Evolutionary conservation across 2,329 filamentous ascomycete species (phyloP).

Genomic region (Chaetomium globosum): DNA sequence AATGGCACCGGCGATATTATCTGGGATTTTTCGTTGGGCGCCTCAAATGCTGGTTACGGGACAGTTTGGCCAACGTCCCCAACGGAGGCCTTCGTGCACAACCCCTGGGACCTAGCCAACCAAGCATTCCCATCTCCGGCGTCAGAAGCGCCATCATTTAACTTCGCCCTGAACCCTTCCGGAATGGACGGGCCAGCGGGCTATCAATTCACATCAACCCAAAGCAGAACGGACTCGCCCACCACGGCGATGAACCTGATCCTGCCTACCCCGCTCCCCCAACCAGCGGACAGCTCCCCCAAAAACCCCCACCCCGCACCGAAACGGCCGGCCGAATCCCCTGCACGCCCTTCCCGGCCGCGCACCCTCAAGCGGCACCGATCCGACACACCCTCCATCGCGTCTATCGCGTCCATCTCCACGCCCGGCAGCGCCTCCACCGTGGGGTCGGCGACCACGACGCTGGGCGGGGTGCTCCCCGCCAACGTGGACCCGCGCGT

Average conservation of each 20-base stretch:
- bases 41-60: not conserved
- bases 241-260: not conserved
- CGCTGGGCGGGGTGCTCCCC: conserved; percentile 26
- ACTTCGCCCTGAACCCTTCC: not conserved
- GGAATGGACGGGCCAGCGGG: not conserved
- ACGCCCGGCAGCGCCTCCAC: not conserved
- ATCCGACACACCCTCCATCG: conserved; percentile 12
- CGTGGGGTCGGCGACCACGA: not conserved
- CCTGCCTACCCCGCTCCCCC: not conserved
- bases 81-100: not conserved
- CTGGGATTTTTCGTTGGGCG: not conserved
- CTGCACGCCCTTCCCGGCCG: not conserved
- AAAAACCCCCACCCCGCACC: not conserved
- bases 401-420: not conserved
- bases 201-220: not conserved
- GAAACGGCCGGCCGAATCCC: conserved; percentile 5
- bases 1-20: not conserved
- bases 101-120: conserved; percentile 21
- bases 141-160: conserved; percentile 22
- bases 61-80: conserved; percentile 15
- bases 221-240: not conserved
- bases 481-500: conserved; percentile 29
- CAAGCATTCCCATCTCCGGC: conserved; percentile 25
- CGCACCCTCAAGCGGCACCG: conserved; percentile 15
- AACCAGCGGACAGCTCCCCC: conserved; percentile 1